Percentiles rank a stretch among this genome's conserved stretches.
Evolutionary conservation across 129 eudicot species (phyloP).

Genomic region (carrot (Daucus carota)): DH1_v3.0 NC_030381.2:28457501-28458000

Average conservation of each 20-base stretch:
- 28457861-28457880: background rate
- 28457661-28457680: conserved; percentile 10
- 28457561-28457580: background rate
- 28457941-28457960: background rate
- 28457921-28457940: background rate
- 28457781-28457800: background rate
- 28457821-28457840: background rate
- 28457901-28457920: background rate
- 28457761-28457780: background rate
- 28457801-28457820: background rate
- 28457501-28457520: background rate
- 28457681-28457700: conserved; percentile 77
- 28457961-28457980: background rate
- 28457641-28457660: background rate
- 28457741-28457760: conserved; percentile 56
- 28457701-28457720: conserved; percentile 69
- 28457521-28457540: background rate
- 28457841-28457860: background rate
- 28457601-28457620: background rate
- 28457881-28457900: background rate
- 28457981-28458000: background rate
- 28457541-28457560: background rate
- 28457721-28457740: conserved; percentile 78
- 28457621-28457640: background rate
- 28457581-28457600: background rate